A percentile compares a stretch with the other conserved stretches of the same genome.
Evolutionary conservation across 2,329 filamentous ascomycete species (phyloP).

Genomic region (Nothopassalora personata): DNA sequence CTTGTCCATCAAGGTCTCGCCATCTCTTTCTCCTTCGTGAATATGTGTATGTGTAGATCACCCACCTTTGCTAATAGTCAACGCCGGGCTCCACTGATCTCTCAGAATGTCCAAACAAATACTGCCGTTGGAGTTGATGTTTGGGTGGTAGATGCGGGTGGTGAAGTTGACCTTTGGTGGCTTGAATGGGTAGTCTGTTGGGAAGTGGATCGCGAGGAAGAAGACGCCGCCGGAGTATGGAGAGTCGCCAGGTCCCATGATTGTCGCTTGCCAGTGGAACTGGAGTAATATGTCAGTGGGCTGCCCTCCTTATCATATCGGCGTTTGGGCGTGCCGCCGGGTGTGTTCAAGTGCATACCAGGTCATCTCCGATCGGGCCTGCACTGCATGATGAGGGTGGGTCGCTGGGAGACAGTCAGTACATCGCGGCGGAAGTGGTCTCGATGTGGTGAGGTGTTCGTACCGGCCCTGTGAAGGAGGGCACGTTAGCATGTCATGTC

Average conservation of each 20-base stretch:
- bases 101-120: slow-evolving; percentile 98
- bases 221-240: slow-evolving; percentile 98
- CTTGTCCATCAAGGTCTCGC: slow-evolving; percentile 15
- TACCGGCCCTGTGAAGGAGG: slow-evolving; percentile 57
- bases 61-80: slow-evolving; percentile 95
- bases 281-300: slow-evolving; percentile 38
- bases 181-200: slow-evolving; percentile 99
- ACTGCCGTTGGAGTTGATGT: slow-evolving; percentile 99
- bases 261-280: slow-evolving; percentile 99
- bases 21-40: neutral
- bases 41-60: neutral
- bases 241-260: slow-evolving; percentile 97
- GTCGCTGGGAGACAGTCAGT: slow-evolving; percentile 60
- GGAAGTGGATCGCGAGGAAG: slow-evolving; percentile 98
- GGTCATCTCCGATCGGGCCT: slow-evolving; percentile 91
- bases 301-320: slow-evolving; percentile 6
- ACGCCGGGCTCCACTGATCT: slow-evolving; percentile 97
- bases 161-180: slow-evolving; percentile 99
- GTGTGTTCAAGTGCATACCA: slow-evolving; percentile 60
- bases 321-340: slow-evolving; percentile 7
- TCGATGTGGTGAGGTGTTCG: slow-evolving; percentile 24
- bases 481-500: slow-evolving; percentile 7
- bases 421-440: slow-evolving; percentile 1
- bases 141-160: slow-evolving; percentile 98
- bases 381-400: slow-evolving; percentile 98